These are phyloP conservation scores for Knoxia roxburghii DNA, from an alignment of 257 asterid genomes.

Conservation along the genomic window DNA sequence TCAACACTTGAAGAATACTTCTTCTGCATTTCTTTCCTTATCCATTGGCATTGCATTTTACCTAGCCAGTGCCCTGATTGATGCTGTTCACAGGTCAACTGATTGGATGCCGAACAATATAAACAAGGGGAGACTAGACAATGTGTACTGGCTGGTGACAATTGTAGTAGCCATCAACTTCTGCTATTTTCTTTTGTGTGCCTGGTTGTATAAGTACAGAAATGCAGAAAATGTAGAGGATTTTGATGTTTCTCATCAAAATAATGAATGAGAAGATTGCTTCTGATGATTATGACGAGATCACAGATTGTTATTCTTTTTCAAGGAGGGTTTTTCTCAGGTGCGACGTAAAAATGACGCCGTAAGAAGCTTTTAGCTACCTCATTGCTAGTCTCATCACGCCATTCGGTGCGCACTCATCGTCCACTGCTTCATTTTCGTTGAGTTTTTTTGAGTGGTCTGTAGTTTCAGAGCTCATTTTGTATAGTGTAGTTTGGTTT, in stretches of 20 bases:
- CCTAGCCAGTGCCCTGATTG: conserved; percentile 9
- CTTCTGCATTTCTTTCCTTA: conserved; percentile 52
- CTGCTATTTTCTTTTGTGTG: conserved; percentile 9
- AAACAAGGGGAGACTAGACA: conserved; percentile 12
- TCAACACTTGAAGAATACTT: conserved; percentile 35
- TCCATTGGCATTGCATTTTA: conserved; percentile 25
- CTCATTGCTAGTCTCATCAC: too few relatives aligned
- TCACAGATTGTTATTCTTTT: too few relatives aligned
- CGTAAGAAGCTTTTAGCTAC: too few relatives aligned
- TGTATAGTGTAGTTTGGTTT: too few relatives aligned
- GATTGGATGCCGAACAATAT: conserved; percentile 18
- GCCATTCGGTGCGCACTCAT: too few relatives aligned
- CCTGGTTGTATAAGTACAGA: conserved; percentile 7
- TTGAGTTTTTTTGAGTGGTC: too few relatives aligned
- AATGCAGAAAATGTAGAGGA: background rate
- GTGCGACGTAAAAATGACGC: too few relatives aligned
- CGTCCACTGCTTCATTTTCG: too few relatives aligned
- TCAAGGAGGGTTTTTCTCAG: too few relatives aligned
- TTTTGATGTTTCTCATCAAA: background rate
- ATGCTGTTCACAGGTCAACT: conserved; percentile 1
- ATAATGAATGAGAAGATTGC: background rate
- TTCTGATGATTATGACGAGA: too few relatives aligned
- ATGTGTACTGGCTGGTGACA: conserved; percentile 12
- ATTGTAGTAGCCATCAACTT: conserved; percentile 8
- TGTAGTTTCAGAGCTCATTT: too few relatives aligned